Percentiles rank a stretch among this genome's conserved stretches.
phyloP scores from a whole-genome alignment of 192 early-diverging fungal species.

The Linnemannia zychae region DNA sequence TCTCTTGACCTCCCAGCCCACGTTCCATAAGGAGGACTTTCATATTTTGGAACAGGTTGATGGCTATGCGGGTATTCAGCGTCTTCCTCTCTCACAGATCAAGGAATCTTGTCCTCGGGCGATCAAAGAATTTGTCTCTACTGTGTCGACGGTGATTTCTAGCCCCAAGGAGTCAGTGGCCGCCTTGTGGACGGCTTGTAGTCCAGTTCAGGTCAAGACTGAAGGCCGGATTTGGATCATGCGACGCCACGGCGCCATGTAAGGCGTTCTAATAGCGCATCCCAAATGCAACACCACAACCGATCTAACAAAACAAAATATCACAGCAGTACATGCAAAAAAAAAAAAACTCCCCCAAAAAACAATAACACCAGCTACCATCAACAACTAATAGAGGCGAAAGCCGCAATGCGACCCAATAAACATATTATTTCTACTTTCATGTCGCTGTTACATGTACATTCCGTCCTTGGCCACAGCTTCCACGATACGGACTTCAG shows the following conservation, averaged over 20 bases:
- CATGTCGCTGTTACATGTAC: conserved; percentile 25
- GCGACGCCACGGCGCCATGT: conserved; percentile 28
- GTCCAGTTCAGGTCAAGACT: conserved; percentile 38
- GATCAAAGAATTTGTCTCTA: neutral
- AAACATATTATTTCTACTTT: no score
- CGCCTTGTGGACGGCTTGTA: conserved; percentile 28
- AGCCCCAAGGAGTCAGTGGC: neutral
- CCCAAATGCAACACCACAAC: neutral
- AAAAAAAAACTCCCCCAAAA: no score
- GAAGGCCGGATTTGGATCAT: conserved; percentile 51
- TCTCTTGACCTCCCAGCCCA: conserved; percentile 63
- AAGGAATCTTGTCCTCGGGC: conserved; percentile 18
- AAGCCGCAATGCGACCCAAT: no score
- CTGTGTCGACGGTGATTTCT: neutral
- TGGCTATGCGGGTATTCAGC: conserved; percentile 58
- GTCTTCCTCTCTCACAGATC: conserved; percentile 2
- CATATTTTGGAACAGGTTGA: conserved; percentile 53
- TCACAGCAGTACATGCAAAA: no score
- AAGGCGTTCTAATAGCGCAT: neutral
- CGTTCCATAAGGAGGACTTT: conserved; percentile 52
- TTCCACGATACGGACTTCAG: conserved; percentile 42
- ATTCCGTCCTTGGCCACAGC: conserved; percentile 43
- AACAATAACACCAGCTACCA: no score
- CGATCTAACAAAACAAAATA: neutral
- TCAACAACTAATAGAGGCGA: no score